phyloP scores from a whole-genome alignment of 495 filamentous ascomycete species.

The Hypoxylon trugodes region DNA sequence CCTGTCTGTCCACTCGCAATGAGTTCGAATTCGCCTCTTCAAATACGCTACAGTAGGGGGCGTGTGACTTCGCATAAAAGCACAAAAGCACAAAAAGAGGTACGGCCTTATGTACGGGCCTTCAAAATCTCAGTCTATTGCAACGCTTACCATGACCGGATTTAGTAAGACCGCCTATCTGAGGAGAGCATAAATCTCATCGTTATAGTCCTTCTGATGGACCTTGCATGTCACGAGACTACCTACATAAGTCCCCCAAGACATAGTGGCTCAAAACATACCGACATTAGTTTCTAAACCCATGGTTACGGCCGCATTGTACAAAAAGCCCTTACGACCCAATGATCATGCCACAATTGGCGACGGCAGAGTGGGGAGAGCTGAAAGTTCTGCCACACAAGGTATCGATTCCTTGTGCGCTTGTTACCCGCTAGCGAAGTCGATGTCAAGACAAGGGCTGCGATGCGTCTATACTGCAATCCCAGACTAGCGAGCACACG shows the following conservation, averaged over 20 bases:
- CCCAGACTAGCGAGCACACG: background rate
- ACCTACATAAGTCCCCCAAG: background rate
- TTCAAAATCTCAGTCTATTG: conserved; percentile 2
- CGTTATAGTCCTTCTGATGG: background rate
- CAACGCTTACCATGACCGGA: conserved; percentile 4
- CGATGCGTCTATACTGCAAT: background rate
- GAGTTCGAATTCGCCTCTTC: conserved; percentile 14
- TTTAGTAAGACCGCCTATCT: conserved; percentile 20
- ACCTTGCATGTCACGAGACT: conserved; percentile 2
- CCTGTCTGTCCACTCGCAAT: background rate
- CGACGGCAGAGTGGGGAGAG: background rate
- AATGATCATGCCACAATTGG: background rate
- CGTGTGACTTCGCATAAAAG: conserved; percentile 19
- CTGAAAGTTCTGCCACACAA: background rate
- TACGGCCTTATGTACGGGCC: conserved; percentile 12
- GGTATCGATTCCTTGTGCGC: background rate
- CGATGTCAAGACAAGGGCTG: background rate
- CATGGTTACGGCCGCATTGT: conserved; percentile 14
- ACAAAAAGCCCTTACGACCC: background rate
- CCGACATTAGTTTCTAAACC: conserved; percentile 5
- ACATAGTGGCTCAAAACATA: conserved; percentile 8
- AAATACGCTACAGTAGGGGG: conserved; percentile 4
- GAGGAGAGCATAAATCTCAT: conserved; percentile 8
- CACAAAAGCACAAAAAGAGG: conserved; percentile 10
- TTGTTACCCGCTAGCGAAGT: background rate